Evolutionary conservation across 495 filamentous ascomycete genomes (phyloP), one percentile per base, ranked within the genome.

Genomic region (Talaromyces wortmannii): DNA sequence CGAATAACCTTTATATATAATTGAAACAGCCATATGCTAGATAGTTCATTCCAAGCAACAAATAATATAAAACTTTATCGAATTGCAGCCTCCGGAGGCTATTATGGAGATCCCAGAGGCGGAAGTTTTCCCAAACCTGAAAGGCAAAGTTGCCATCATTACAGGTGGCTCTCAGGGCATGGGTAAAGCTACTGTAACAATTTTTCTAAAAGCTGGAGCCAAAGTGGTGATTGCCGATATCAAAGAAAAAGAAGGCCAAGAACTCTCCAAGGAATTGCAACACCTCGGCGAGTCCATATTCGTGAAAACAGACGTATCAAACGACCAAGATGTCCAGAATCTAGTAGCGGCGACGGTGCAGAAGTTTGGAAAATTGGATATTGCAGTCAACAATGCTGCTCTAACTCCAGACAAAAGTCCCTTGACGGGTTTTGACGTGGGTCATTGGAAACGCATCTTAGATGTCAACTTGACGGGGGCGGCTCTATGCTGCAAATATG

Each of bases 191-290:
- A 74, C 65, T 32, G 72, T 75, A 13, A 58, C 58, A 5, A 59
- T 69, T 0, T 68, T 76, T 53, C 55, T 69, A 6, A 61, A 63
- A 45, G 70, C 68, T 29, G 72, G 72, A 23, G 72, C 68, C 31
- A 72, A 63, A 48, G 69, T 79, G 13, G 69, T 72, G 0, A 65
- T 79, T 49, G 76, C 68, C 40, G 77, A 79, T 51, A 57, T 78
- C 31, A 66, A 70, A 52, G 62, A 65, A 12, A 61, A 64, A 5
- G 59, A 65, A 5, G 69, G 67, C 11, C 52, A 60, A 30, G 62
- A 66, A 15, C 3, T 69, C n/a, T 63, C 58, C 42, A 40, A 45
- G 31, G 65, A 66, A 17, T 42, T 67, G 5, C 45, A 47, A 12
- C 52, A 48, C n/a, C 23, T 23, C 23, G 23, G 23, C 23, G 23